A percentile compares a stretch with the other conserved stretches of the same genome.
These are phyloP conservation scores for Gypsophila paniculata DNA, from an alignment of 179 eudicot species.

Conservation along the genomic window DNA sequence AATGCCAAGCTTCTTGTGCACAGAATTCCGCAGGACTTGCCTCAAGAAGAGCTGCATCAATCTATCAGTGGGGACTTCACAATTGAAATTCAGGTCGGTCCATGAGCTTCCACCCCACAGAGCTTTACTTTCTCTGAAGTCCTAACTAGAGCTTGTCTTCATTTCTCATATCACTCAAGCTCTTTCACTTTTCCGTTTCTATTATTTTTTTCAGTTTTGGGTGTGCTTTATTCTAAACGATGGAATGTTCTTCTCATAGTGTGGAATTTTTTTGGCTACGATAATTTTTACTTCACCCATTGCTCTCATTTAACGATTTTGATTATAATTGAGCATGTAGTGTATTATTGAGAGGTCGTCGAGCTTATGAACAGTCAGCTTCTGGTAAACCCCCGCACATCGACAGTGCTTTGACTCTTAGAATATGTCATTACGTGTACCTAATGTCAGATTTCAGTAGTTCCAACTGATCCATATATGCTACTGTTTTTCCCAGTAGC, in stretches of 20 bases:
- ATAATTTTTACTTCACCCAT: too few species aligned
- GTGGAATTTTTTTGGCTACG: too few species aligned
- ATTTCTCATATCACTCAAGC: too few species aligned
- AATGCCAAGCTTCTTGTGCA: conserved; percentile 64
- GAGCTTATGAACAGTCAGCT: not conserved
- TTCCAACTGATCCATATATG: too few species aligned
- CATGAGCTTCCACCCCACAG: not conserved
- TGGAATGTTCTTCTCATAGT: too few species aligned
- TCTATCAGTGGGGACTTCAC: conserved; percentile 63
- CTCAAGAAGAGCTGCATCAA: conserved; percentile 49
- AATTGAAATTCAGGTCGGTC: conserved; percentile 58
- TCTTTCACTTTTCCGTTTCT: too few species aligned
- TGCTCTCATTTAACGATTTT: too few species aligned
- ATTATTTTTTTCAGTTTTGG: too few species aligned
- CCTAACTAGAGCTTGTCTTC: not conserved
- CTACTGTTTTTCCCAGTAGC: not conserved
- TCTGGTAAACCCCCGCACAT: not conserved
- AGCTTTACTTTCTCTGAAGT: not conserved
- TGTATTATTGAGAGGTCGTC: not conserved
- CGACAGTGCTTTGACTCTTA: not conserved
- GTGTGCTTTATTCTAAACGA: too few species aligned
- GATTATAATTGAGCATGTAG: too few species aligned
- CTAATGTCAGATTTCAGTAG: not conserved
- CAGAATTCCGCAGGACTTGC: conserved; percentile 56
- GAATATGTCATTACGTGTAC: not conserved